Percentiles rank a stretch among this genome's conserved stretches.
Conservation (phyloP, 352 stramenopile genomes). For the Blastocystis sp. region DNA sequence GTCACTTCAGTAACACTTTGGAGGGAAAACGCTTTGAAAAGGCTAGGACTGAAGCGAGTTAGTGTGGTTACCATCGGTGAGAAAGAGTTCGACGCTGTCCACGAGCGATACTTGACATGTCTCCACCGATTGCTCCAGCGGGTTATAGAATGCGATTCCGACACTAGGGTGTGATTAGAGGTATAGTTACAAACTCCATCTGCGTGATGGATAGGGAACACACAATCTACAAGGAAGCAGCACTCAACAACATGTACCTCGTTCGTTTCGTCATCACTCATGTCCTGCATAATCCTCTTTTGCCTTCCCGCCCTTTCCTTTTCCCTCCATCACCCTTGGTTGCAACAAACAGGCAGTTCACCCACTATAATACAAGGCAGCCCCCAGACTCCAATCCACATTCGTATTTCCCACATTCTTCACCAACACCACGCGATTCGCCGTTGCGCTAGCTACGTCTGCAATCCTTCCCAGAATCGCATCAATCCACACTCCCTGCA, state of each 20-base stretch:
- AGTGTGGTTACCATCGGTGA: not conserved
- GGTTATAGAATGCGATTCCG: conserved; percentile 32
- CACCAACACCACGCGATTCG: conserved; percentile 1
- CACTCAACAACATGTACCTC: not conserved
- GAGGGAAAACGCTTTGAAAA: conserved; percentile 23
- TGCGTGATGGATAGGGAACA: conserved; percentile 16
- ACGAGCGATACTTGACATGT: conserved; percentile 25
- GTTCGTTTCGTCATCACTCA: not conserved
- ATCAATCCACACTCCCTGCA: conserved; percentile 15
- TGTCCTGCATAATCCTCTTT: not conserved
- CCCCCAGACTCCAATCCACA: conserved; percentile 65
- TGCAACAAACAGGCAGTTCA: no score
- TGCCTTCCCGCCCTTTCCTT: not conserved
- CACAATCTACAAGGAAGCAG: conserved; percentile 23
- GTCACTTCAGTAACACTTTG: conserved; percentile 33
- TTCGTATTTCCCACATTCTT: conserved; percentile 47
- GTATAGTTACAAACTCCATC: conserved; percentile 7
- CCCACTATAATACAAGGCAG: not conserved
- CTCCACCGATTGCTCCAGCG: not conserved
- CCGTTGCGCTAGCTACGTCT: not conserved
- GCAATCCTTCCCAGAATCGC: not conserved
- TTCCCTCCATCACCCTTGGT: not conserved
- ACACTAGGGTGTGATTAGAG: not conserved
- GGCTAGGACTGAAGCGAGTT: not conserved
- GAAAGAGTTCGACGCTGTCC: conserved; percentile 4